These are phyloP conservation scores for Erythrobasidium yunnanense DNA, from an alignment of 768 basidiomycete species.

Conservation along the genomic window DNA sequence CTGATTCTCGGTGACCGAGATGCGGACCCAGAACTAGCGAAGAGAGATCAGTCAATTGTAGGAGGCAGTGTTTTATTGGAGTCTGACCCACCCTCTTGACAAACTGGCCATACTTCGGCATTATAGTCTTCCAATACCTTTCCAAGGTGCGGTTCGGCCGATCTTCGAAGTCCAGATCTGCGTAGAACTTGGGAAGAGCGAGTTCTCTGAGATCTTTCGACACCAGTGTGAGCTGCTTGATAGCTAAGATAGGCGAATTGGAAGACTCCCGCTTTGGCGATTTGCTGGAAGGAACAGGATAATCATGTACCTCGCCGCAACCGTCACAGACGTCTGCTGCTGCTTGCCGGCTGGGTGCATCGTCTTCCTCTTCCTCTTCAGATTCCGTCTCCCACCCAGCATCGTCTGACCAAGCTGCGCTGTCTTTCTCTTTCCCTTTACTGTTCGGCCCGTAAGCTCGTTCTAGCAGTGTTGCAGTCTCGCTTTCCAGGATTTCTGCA, in stretches of 20 bases:
- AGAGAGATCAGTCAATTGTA: not conserved
- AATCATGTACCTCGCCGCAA: not conserved
- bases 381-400: conserved; percentile 20
- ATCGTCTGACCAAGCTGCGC: not conserved
- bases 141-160: not conserved
- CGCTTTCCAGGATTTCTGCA: not conserved
- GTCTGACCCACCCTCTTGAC: conserved; percentile 2
- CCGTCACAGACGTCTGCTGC: not conserved
- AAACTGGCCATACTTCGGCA: conserved; percentile 17
- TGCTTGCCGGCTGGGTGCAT: not conserved
- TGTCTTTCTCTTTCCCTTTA: too few relatives aligned
- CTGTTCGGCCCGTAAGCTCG: not conserved
- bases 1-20: not conserved
- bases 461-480: not conserved
- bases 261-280: not conserved
- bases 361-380: conserved; percentile 5
- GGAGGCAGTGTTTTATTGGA: not conserved
- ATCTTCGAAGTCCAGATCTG: conserved; percentile 14
- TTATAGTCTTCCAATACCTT: not conserved
- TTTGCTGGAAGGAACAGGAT: not conserved
- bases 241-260: not conserved
- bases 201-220: conserved; percentile 4
- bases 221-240: conserved; percentile 12
- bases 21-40: conserved; percentile 10
- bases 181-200: conserved; percentile 1